phyloP scores from a whole-genome alignment of 2,329 filamentous ascomycete species.

The Geosmithia putterillii region DNA sequence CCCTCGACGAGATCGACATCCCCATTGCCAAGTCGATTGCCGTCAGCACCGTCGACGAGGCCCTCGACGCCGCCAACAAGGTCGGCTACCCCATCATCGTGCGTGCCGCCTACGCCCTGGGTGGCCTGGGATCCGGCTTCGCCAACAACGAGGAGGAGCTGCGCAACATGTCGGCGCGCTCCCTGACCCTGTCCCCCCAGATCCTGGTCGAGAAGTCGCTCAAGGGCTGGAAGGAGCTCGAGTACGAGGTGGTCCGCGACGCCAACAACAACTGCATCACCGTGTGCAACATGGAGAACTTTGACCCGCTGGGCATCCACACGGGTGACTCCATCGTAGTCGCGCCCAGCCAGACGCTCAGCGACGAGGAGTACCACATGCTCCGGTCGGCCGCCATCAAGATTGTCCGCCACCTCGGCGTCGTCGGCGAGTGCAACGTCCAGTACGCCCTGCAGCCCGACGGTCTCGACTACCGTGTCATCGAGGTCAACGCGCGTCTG shows the following conservation, averaged over 20 bases:
- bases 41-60: conserved; percentile 82
- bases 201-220: conserved; percentile 97
- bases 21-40: conserved; percentile 95
- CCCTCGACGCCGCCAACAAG: conserved; percentile 70
- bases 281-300: conserved; percentile 77
- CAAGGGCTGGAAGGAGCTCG: conserved; percentile 98
- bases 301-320: conserved; percentile 93
- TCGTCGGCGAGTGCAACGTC: conserved; percentile 97
- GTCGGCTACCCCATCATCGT: conserved; percentile 98
- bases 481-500: conserved; percentile 97
- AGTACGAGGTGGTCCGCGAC: conserved; percentile 96
- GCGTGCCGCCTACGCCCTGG: conserved; percentile 89
- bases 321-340: conserved; percentile 98
- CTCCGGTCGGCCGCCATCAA: conserved; percentile 95
- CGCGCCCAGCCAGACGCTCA: conserved; percentile 90
- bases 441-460: conserved; percentile 96
- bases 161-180: conserved; percentile 83
- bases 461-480: conserved; percentile 94
- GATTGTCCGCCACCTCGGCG: conserved; percentile 91
- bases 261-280: conserved; percentile 98
- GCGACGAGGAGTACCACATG: conserved; percentile 99
- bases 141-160: conserved; percentile 90
- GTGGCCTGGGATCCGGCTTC: conserved; percentile 92
- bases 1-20: conserved; percentile 92
- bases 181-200: conserved; percentile 85